Percentiles rank a stretch among this genome's conserved stretches.
phyloP scores from a whole-genome alignment of 768 basidiomycete genomes.

The Coprinellus aureogranulatus region DNA sequence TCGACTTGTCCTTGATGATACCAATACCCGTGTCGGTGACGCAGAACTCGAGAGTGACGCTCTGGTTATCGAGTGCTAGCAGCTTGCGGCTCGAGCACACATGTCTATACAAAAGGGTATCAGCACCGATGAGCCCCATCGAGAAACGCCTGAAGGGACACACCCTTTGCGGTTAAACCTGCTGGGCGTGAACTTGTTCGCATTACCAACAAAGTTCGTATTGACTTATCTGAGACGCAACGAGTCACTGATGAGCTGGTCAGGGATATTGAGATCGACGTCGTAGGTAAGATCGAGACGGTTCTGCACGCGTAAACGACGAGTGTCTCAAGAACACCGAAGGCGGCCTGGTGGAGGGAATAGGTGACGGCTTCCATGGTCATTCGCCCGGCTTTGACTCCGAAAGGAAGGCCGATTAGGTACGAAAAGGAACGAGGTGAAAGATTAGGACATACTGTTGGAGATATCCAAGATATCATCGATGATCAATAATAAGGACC shows the following conservation, averaged over 20 bases:
- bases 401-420: conserved; percentile 9
- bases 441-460: conserved; percentile 69
- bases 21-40: conserved; percentile 98
- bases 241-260: conserved; percentile 95
- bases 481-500: conserved; percentile 91
- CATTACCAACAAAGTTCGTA: conserved; percentile 92
- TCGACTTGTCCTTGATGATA: conserved; percentile 96
- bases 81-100: conserved; percentile 87
- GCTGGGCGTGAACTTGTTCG: conserved; percentile 93
- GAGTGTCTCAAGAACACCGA: conserved; percentile 95
- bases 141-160: too few relatives aligned
- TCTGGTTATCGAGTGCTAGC: conserved; percentile 73
- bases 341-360: conserved; percentile 94
- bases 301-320: conserved; percentile 97
- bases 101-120: conserved; percentile 29
- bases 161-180: conserved; percentile 71
- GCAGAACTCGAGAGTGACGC: conserved; percentile 92
- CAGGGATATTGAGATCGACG: conserved; percentile 92
- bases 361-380: conserved; percentile 99
- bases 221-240: conserved; percentile 92
- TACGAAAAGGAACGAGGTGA: neutral
- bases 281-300: conserved; percentile 95
- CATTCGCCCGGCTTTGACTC: conserved; percentile 99
- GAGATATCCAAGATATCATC: conserved; percentile 99
- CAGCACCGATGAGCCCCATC: too few relatives aligned